Conservation (phyloP, 1,284 basidiomycete species). For the Trichosporon coremiiforme region DNA sequence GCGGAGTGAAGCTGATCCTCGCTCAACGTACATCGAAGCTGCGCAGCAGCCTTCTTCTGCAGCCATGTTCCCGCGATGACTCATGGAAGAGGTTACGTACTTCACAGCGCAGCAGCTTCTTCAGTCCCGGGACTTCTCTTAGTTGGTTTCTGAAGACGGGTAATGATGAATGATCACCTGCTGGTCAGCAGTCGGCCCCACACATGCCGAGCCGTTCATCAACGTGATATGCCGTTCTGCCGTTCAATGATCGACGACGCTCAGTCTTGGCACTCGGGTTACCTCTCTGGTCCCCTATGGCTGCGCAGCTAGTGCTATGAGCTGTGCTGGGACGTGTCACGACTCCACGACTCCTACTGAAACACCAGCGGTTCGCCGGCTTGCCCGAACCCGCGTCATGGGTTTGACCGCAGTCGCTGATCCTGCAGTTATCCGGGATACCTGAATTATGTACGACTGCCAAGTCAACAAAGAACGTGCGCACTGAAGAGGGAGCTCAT, state of each 20-base stretch:
- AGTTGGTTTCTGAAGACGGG: no score
- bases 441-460: not conserved
- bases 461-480: not conserved
- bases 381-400: not conserved
- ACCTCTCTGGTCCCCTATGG: not conserved
- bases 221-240: not conserved
- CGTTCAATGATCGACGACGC: not conserved
- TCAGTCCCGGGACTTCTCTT: not conserved
- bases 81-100: not conserved
- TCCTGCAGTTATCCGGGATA: not conserved
- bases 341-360: not conserved
- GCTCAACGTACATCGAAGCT: not conserved
- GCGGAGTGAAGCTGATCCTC: constrained; percentile 3
- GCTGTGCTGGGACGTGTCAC: not conserved
- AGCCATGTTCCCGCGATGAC: not conserved
- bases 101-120: not conserved
- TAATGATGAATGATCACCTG: not conserved
- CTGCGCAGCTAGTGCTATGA: not conserved
- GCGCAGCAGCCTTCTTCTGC: not conserved
- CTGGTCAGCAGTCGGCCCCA: not conserved
- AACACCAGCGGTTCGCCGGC: not conserved
- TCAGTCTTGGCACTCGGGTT: not conserved
- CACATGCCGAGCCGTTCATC: not conserved
- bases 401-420: no score
- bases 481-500: not conserved